Base-by-base conservation (phyloP, 768 basidiomycete genomes). In the Polyporus arcularius region DNA sequence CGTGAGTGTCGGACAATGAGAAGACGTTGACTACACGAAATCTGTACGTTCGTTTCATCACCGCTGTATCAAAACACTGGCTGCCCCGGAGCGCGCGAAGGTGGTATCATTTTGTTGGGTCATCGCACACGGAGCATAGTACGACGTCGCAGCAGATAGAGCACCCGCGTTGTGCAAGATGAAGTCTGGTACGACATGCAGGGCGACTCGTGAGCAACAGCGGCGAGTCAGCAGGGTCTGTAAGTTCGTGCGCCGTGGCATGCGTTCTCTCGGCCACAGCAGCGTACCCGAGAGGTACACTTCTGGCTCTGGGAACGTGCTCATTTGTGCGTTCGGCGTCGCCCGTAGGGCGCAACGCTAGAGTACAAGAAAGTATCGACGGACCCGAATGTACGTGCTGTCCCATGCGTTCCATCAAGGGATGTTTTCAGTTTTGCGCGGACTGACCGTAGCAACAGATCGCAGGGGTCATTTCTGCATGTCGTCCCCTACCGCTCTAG, bases 31-130 rank as follows among this genome's bases (percentile, higher is more conserved):
- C 38, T 42, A 41, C 38, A 46, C 51, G 43, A 52, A 53, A 14
- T 18, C 12, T 58, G 57, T 53, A 58, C 26, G 51, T 55, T 48
- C 30, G 39, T 38, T 21, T 32, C 57, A 45, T 42, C 45, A 56
- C 45, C 45, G n/a, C 30, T 48, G 46, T 48, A 48, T 48, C 46
- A 48, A 48, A 48, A 30, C 46, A 18, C 21, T 26, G 21, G 21
- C 46, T 26, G 46, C 46, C 46, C 26, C 46, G 46, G 46, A 48
- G 46, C 55, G 55, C 45, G 55, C 42, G 26, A 11, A n/a, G 45
- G 11, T 21, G 35, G 31, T 45, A 46, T 15, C 51, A 39, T 39
- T 10, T 49, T 30, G 39, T 49, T 18, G 28, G 41, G 39, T 30
- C 49, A 21, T 45, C 43, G 43, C 43, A 45, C 43, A 8, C 43